These are phyloP conservation scores for Stellera chamaejasme DNA, from an alignment of 345 rosid genomes.

Conservation along the genomic window DNA sequence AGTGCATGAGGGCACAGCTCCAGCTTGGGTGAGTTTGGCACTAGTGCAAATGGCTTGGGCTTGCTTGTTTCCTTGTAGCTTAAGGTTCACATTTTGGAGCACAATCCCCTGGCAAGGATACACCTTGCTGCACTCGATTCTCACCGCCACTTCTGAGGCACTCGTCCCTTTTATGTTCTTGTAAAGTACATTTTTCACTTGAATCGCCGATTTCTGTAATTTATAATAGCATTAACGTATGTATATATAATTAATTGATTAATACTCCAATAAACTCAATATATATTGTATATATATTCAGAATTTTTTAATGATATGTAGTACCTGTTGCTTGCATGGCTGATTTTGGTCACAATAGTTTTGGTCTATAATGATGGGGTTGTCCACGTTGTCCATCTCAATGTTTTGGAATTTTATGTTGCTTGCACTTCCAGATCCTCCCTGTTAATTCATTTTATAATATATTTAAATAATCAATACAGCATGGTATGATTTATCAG, in stretches of 20 bases:
- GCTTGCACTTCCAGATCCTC: slow-evolving; percentile 85
- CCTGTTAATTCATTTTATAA: slow-evolving; percentile 26
- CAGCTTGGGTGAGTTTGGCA: slow-evolving; percentile 28
- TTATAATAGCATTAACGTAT: no score
- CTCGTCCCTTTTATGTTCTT: slow-evolving; percentile 67
- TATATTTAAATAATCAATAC: no score
- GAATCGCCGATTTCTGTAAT: slow-evolving; percentile 56
- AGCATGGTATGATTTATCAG: neutral
- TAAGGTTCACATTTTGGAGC: slow-evolving; percentile 37
- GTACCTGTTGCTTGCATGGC: slow-evolving; percentile 63
- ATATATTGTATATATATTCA: neutral
- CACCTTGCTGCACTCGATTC: slow-evolving; percentile 49
- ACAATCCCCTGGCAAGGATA: slow-evolving; percentile 59
- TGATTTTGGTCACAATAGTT: slow-evolving; percentile 65
- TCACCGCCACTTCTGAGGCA: slow-evolving; percentile 60
- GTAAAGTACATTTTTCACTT: slow-evolving; percentile 61
- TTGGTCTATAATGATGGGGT: slow-evolving; percentile 87
- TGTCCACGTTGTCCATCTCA: slow-evolving; percentile 54
- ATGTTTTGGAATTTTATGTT: slow-evolving; percentile 66
- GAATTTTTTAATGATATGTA: no score
- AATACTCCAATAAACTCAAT: neutral
- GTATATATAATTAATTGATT: no score
- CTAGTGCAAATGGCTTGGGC: slow-evolving; percentile 47
- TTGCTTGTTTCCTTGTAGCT: slow-evolving; percentile 16
- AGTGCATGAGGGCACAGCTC: slow-evolving; percentile 25